A percentile compares a stretch with the other conserved stretches of the same genome.
These are phyloP conservation scores for Quercus parvula DNA, from an alignment of 306 rosid genomes.

Conservation along the genomic window DNA sequence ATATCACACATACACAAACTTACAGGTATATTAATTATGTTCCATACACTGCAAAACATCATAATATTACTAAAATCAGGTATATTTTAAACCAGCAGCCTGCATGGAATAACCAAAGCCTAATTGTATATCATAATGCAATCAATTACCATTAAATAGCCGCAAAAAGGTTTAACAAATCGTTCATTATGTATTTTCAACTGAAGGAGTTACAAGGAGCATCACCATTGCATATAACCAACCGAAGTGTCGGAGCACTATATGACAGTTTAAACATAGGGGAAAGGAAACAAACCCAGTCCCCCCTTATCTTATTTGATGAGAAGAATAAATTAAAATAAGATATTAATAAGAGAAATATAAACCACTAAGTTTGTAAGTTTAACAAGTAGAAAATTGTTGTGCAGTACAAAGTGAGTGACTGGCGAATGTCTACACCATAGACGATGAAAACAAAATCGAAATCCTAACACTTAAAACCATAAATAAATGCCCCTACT, in stretches of 20 bases:
- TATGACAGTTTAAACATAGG: no score
- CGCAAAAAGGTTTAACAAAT: background rate
- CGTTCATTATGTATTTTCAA: background rate
- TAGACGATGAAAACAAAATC: background rate
- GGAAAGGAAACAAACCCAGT: background rate
- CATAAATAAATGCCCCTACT: background rate
- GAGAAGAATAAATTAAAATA: background rate
- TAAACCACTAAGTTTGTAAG: background rate
- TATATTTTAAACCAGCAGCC: constrained; percentile 28
- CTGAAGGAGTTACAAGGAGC: background rate
- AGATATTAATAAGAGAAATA: background rate
- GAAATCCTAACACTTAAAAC: background rate
- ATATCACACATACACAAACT: constrained; percentile 17
- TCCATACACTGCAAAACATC: constrained; percentile 23
- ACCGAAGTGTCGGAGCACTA: background rate
- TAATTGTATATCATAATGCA: background rate
- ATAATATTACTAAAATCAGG: constrained; percentile 9
- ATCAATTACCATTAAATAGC: background rate
- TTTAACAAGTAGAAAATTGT: background rate
- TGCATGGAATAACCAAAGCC: constrained; percentile 20
- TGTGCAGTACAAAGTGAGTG: background rate
- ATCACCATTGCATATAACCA: background rate
- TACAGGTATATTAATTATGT: constrained; percentile 20
- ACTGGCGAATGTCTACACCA: background rate
- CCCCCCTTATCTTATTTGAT: background rate